Conservation (phyloP, 345 rosid genomes). For the Erysimum cheiranthoides region DNA sequence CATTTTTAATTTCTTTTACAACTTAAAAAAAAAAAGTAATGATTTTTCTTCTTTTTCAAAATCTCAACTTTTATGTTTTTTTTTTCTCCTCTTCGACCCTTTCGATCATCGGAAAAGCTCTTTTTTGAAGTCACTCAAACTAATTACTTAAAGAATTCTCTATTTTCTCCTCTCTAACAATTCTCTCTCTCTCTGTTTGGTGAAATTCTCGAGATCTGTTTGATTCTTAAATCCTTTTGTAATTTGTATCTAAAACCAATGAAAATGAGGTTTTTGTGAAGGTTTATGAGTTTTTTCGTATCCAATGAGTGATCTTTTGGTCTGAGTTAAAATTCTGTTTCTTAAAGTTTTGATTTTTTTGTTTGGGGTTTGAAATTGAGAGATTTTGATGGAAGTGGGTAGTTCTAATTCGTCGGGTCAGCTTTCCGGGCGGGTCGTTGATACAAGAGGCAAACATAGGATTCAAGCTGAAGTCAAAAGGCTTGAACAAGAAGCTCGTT, state of each 20-base stretch:
- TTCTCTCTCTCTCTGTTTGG: background rate
- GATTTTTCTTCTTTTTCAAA: conserved; percentile 14
- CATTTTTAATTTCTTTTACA: background rate
- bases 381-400: conserved; percentile 56
- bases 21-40: background rate
- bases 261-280: conserved; percentile 50
- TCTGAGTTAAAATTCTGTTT: conserved; percentile 31
- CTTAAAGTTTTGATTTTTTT: conserved; percentile 24
- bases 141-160: background rate
- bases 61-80: background rate
- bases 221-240: conserved; percentile 17
- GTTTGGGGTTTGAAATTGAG: conserved; percentile 15
- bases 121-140: conserved; percentile 9
- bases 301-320: conserved; percentile 33
- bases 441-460: conserved; percentile 80
- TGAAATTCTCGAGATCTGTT: conserved; percentile 31
- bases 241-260: conserved; percentile 22
- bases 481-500: conserved; percentile 80
- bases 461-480: conserved; percentile 78
- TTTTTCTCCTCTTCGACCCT: background rate
- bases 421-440: conserved; percentile 53
- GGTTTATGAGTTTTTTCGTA: conserved; percentile 47
- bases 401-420: conserved; percentile 58
- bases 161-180: background rate
- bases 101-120: conserved; percentile 48